Percentiles rank a stretch among this genome's conserved stretches.
These are phyloP conservation scores for Chaetomium sp. DNA, from an alignment of 2,329 filamentous ascomycete species.

Conservation along the genomic window DNA sequence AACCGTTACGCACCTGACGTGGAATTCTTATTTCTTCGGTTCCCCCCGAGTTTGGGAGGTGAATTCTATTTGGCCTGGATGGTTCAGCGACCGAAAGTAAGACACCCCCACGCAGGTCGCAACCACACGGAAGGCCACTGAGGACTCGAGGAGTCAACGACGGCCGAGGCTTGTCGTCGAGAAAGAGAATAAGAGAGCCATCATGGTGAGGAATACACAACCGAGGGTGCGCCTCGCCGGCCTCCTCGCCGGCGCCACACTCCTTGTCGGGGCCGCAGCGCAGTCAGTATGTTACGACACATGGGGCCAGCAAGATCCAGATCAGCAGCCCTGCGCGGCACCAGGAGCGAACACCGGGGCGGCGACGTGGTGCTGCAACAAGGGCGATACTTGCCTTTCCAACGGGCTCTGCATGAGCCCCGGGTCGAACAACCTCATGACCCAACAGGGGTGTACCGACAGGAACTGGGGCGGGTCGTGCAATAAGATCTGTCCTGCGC, in stretches of 20 bases:
- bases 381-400: slow-evolving; percentile 24
- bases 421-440: slow-evolving; percentile 24
- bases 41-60: no score
- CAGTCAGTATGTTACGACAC: slow-evolving; percentile 18
- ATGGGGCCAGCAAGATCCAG: slow-evolving; percentile 12
- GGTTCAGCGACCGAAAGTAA: no score
- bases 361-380: slow-evolving; percentile 24
- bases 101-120: no score
- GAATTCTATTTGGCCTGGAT: no score
- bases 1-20: no score
- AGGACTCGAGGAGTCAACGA: no score
- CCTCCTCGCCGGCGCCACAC: slow-evolving; percentile 1
- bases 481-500: slow-evolving; percentile 18
- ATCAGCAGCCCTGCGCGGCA: slow-evolving; percentile 21
- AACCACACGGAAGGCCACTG: no score
- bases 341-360: slow-evolving; percentile 5
- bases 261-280: slow-evolving; percentile 2
- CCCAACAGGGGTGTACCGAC: slow-evolving; percentile 27
- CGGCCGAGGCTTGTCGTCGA: no score
- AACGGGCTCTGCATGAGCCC: slow-evolving; percentile 28
- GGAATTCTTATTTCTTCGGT: no score
- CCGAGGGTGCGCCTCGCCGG: background rate
- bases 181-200: no score
- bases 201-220: background rate
- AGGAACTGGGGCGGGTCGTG: slow-evolving; percentile 24